Conservation (phyloP, 2,329 filamentous ascomycete species). For the Neospermospora avenae region DNA sequence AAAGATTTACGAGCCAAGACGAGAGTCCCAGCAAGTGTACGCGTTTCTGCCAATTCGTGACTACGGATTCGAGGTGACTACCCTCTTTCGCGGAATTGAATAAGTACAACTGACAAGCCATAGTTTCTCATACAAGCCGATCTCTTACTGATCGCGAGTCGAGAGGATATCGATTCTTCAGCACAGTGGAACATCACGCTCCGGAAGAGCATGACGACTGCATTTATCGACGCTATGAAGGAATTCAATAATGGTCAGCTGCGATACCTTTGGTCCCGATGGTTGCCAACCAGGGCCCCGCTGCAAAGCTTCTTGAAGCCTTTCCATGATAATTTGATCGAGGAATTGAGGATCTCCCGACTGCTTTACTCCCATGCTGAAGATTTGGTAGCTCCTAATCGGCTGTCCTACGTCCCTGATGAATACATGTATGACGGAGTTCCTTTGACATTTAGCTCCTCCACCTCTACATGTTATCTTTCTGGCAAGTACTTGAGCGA, state of each 20-base stretch:
- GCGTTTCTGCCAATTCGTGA: conserved; percentile 18
- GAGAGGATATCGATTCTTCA: conserved; percentile 12
- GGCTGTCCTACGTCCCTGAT: not conserved
- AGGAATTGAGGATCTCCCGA: not conserved
- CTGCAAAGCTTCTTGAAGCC: conserved; percentile 8
- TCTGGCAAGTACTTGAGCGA: conserved; percentile 1
- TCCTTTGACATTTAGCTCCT: conserved; percentile 1
- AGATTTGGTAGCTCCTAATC: not conserved
- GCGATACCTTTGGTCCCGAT: conserved; percentile 9
- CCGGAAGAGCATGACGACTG: not conserved
- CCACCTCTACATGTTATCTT: not conserved
- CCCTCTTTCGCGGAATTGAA: not conserved
- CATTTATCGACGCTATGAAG: conserved; percentile 1
- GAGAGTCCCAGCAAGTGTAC: conserved; percentile 9
- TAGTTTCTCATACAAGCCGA: conserved; percentile 16
- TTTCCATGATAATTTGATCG: not conserved
- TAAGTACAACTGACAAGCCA: not conserved
- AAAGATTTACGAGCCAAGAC: not conserved
- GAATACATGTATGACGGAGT: not conserved
- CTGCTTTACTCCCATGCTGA: not conserved
- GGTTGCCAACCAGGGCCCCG: conserved; percentile 5
- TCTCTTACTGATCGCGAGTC: conserved; percentile 13
- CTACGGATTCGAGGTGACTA: conserved; percentile 19
- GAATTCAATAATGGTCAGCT: conserved; percentile 6
- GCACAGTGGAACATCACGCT: conserved; percentile 11